A percentile compares a stretch with the other conserved stretches of the same genome.
Evolutionary conservation across 306 rosid genomes (phyloP).

Genomic region (Prunus mira): DNA sequence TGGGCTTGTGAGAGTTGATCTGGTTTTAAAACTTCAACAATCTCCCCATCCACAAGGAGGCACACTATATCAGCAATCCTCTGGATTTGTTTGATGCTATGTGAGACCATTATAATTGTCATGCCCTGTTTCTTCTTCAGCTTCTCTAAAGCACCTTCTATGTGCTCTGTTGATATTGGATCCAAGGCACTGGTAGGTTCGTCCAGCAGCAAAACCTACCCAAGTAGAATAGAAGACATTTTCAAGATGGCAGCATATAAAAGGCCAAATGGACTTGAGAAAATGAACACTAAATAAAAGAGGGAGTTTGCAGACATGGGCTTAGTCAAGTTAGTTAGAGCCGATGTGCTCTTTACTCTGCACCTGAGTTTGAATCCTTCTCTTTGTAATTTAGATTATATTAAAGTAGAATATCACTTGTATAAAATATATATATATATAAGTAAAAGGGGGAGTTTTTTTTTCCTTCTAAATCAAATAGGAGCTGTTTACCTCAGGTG

Average conservation of each 20-base stretch:
- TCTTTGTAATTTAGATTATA: no score
- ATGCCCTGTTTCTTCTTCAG: constrained; percentile 67
- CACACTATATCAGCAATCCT: constrained; percentile 84
- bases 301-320: no score
- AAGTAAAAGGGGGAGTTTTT: no score
- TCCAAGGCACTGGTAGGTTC: constrained; percentile 96
- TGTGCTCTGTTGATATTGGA: constrained; percentile 86
- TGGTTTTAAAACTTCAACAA: constrained; percentile 73
- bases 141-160: constrained; percentile 75
- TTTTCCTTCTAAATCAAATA: background rate
- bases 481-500: constrained; percentile 63
- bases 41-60: constrained; percentile 74
- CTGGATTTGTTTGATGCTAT: constrained; percentile 87
- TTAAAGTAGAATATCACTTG: no score
- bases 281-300: background rate
- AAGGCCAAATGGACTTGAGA: background rate
- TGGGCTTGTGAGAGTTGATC: constrained; percentile 60
- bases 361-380: no score
- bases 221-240: background rate
- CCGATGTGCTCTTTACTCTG: fast-evolving
- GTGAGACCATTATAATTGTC: constrained; percentile 79
- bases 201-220: constrained; percentile 76
- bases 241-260: background rate
- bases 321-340: no score
- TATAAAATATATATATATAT: background rate